phyloP scores from a whole-genome alignment of 371 early-diverging fungal genomes.

The Lichtheimia ornata region DNA sequence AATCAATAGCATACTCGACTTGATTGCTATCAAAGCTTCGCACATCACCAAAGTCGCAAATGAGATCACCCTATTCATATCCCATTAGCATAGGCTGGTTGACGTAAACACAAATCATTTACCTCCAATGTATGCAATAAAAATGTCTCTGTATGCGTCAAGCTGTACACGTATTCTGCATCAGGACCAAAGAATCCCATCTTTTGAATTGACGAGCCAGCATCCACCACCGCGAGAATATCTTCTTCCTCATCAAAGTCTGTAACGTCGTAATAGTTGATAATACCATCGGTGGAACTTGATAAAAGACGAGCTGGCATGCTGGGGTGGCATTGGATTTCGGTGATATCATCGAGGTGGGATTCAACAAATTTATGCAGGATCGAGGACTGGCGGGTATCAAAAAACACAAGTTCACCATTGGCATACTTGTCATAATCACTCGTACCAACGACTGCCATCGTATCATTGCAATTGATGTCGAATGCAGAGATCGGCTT shows the following conservation, averaged over 20 bases:
- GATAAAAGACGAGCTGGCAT: conserved; percentile 61
- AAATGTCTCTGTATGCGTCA: conserved; percentile 89
- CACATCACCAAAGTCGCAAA: conserved; percentile 83
- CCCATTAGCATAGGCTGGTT: background rate
- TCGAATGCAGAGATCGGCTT: conserved; percentile 61
- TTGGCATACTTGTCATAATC: conserved; percentile 49
- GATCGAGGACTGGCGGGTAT: conserved; percentile 47
- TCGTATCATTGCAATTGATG: conserved; percentile 60
- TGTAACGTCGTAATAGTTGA: conserved; percentile 72
- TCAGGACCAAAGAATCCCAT: conserved; percentile 90
- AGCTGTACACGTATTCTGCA: conserved; percentile 81
- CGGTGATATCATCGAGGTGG: conserved; percentile 91
- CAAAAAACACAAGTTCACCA: conserved; percentile 78
- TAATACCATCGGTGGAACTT: conserved; percentile 76
- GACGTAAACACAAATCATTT: conserved; percentile 1
- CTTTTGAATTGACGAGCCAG: conserved; percentile 76
- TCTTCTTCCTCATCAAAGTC: conserved; percentile 89
- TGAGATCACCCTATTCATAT: conserved; percentile 52
- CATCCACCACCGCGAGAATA: conserved; percentile 78
- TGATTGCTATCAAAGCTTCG: conserved; percentile 51
- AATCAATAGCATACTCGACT: conserved; percentile 86
- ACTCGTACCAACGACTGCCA: conserved; percentile 78
- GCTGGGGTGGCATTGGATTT: conserved; percentile 78
- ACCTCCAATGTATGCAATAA: conserved; percentile 57
- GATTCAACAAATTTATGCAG: conserved; percentile 74